These are phyloP conservation scores for Zalaria obscura DNA, from an alignment of 2,329 filamentous ascomycete genomes.

Conservation along the genomic window DNA sequence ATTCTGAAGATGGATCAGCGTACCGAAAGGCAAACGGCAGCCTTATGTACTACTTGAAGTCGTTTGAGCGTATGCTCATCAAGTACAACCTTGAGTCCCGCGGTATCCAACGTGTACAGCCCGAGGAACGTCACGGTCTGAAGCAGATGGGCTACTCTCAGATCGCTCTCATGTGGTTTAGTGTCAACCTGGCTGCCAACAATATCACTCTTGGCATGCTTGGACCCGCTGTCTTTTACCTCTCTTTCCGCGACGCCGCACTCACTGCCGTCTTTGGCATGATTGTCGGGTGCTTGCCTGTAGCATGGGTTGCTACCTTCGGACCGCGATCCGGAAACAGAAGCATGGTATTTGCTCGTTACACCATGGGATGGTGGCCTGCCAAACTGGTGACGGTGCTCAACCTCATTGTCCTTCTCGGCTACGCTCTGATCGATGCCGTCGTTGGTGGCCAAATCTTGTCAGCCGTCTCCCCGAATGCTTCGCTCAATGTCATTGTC, in stretches of 20 bases:
- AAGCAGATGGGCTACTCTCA: constrained; percentile 38
- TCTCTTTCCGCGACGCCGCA: constrained; percentile 43
- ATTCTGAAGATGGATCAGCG: neutral
- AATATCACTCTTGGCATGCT: constrained; percentile 52
- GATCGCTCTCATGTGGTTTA: constrained; percentile 45
- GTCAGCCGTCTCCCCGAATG: constrained; percentile 45
- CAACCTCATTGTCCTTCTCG: constrained; percentile 46
- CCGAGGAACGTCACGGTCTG: constrained; percentile 39
- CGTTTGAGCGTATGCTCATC: constrained; percentile 26
- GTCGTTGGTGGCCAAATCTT: constrained; percentile 56
- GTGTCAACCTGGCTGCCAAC: constrained; percentile 48
- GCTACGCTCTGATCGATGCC: constrained; percentile 48
- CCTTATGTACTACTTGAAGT: constrained; percentile 5
- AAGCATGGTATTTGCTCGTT: constrained; percentile 47
- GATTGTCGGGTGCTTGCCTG: constrained; percentile 38
- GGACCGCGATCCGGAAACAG: constrained; percentile 47
- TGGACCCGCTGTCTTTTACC: constrained; percentile 42
- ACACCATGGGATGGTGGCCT: constrained; percentile 52
- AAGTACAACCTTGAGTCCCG: constrained; percentile 44
- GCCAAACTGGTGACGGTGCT: constrained; percentile 48
- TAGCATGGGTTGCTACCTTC: constrained; percentile 48
- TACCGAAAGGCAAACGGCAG: neutral
- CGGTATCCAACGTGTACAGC: constrained; percentile 44
- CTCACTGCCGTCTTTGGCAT: constrained; percentile 44
- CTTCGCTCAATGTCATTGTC: constrained; percentile 47